Evolutionary conservation across 2,329 filamentous ascomycete genomes (phyloP).

Genomic region (Raffaelea ambrosiae): DNA sequence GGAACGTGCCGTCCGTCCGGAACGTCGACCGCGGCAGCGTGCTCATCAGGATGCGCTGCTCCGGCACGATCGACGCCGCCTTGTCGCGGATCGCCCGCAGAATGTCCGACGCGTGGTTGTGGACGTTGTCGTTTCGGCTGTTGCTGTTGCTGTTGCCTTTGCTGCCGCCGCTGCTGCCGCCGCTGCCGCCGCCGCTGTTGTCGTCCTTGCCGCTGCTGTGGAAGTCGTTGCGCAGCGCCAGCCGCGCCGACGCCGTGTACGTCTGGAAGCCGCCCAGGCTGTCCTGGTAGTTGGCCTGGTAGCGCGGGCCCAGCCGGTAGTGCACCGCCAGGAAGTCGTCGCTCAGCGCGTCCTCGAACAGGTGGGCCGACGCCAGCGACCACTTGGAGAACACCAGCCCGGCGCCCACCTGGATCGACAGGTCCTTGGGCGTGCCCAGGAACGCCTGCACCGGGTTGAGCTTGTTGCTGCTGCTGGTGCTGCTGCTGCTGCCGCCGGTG

Average conservation of each 20-base stretch:
- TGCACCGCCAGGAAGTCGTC: conserved; percentile 91
- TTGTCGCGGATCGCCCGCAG: conserved; percentile 79
- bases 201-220: conserved; percentile 83
- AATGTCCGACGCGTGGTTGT: conserved; percentile 62
- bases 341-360: conserved; percentile 80
- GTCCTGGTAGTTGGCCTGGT: conserved; percentile 95
- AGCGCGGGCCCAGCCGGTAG: conserved; percentile 79
- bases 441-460: conserved; percentile 79
- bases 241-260: conserved; percentile 81
- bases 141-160: too few species aligned
- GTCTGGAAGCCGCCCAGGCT: conserved; percentile 94
- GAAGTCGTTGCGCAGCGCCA: conserved; percentile 87
- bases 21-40: conserved; percentile 74
- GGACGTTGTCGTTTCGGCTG: too few species aligned
- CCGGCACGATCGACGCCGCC: conserved; percentile 72
- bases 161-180: too few species aligned
- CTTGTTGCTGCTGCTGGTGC: conserved; percentile 38
- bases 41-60: conserved; percentile 73
- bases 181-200: background rate
- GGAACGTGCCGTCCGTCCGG: conserved; percentile 68
- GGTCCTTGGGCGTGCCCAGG: conserved; percentile 80
- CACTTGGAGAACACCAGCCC: conserved; percentile 70
- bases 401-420: conserved; percentile 67
- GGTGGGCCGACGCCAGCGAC: conserved; percentile 82
- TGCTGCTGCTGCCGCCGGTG: conserved; percentile 56